Conservation (phyloP, 768 basidiomycete genomes). For the Lactifluus subvellereus region DNA sequence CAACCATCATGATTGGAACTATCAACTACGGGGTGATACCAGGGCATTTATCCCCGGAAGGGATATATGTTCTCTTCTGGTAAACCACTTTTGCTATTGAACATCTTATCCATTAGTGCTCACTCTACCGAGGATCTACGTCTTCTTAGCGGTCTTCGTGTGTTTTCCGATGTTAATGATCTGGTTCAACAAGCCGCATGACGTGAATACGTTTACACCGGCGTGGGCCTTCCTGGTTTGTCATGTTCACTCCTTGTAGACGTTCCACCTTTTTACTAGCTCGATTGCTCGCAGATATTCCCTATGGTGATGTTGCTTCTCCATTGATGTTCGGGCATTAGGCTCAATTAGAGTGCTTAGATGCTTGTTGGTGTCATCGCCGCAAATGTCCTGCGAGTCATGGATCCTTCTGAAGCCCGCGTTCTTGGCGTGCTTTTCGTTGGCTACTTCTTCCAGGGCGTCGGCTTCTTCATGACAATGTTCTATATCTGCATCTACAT, state of each 20-base stretch:
- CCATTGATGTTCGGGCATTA: not conserved
- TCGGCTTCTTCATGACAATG: slow-evolving; percentile 45
- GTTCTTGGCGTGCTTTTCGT: slow-evolving; percentile 38
- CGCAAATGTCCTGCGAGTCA: slow-evolving; percentile 38
- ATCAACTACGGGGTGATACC: slow-evolving; percentile 42
- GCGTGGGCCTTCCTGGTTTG: slow-evolving; percentile 37
- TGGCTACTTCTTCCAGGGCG: slow-evolving; percentile 47
- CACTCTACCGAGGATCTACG: slow-evolving; percentile 36
- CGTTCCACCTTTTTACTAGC: not conserved
- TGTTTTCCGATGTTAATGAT: slow-evolving; percentile 47
- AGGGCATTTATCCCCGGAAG: slow-evolving; percentile 32
- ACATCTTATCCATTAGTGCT: not conserved
- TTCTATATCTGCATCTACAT: slow-evolving; percentile 48
- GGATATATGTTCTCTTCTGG: slow-evolving; percentile 43
- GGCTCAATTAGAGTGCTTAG: slow-evolving; percentile 25
- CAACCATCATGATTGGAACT: slow-evolving; percentile 44
- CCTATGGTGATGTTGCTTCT: slow-evolving; percentile 26
- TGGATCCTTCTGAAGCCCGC: slow-evolving; percentile 34
- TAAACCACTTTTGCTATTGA: slow-evolving; percentile 18
- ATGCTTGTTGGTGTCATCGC: slow-evolving; percentile 47
- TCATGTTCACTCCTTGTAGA: slow-evolving; percentile 7
- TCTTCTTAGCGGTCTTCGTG: slow-evolving; percentile 33
- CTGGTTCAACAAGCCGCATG: slow-evolving; percentile 45
- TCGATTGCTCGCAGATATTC: slow-evolving; percentile 30
- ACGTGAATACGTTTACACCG: slow-evolving; percentile 36